Base-by-base conservation (phyloP, 2,329 filamentous ascomycete species). In the Nothomitra cinnamomea region DNA sequence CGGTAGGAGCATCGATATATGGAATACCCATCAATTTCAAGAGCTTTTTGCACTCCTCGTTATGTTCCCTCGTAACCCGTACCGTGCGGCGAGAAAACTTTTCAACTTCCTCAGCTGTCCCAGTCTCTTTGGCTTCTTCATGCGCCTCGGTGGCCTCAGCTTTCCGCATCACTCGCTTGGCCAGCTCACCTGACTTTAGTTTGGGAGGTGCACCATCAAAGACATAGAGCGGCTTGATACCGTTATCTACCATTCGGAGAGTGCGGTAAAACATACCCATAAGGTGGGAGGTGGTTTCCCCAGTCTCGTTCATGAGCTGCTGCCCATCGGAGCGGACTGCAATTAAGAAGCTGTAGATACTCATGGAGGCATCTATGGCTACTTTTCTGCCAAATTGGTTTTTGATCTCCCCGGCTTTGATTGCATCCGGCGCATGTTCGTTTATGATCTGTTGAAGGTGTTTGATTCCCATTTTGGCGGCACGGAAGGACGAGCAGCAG, bases 231-330 rank as follows among this genome's bases (percentile, higher is more conserved):
- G 92, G 92, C 67, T 98, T 98, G 72, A 98, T 96, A 55, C 92
- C 92, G 62, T 95, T 96, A 70, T 98, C 92, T 63, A 96, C 87
- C 72, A 98, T 96, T 61, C 92, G 88, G 5, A 98, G 77, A 1
- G 92, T 98, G 61, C 92, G 89, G 74, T 98, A 98, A 74, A 98
- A 98, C 82, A 98, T 90, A 64, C 92, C 92, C 89, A 98, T 96
- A 15, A 98, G 73, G 67, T 98, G 92, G 17, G 92, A 98, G 0
- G 92, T 98, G 1, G 92, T 98, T 68, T 96, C 88, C 63, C 92
- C 92, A 52, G 82, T 83, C 63, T 98, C 92, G 68, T 83, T 94
- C 77, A 83, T 96, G 62, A 98, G 82, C 69, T 95, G 88, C 67
- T 98, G 87, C 61, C 92, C 92, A 62, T 95, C 88, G 62, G 89